Evolutionary conservation across 2,329 filamentous ascomycete genomes (phyloP).

Genomic region (Alternaria sp.): DNA sequence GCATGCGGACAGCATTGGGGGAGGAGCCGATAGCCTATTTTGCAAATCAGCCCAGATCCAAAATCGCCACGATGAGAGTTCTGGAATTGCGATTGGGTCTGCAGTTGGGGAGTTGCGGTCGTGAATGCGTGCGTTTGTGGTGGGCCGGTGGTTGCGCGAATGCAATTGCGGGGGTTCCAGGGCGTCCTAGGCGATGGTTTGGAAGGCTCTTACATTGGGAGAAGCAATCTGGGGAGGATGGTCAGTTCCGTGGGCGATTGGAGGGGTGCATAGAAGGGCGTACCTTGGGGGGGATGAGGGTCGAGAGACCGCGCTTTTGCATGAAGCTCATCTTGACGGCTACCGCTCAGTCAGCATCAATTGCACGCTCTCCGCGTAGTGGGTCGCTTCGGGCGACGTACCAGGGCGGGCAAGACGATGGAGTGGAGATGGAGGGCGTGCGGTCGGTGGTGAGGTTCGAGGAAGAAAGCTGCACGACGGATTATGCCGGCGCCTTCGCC

Average conservation of each 20-base stretch:
- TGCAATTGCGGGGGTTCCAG: slow-evolving; percentile 19
- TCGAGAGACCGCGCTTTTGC: slow-evolving; percentile 89
- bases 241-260: slow-evolving; percentile 48
- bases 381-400: slow-evolving; percentile 31
- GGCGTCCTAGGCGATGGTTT: slow-evolving; percentile 15
- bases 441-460: slow-evolving; percentile 41
- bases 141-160: slow-evolving; percentile 18
- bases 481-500: slow-evolving; percentile 36
- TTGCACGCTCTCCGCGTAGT: slow-evolving; percentile 27
- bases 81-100: not conserved
- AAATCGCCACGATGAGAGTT: not conserved
- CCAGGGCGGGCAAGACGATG: slow-evolving; percentile 50
- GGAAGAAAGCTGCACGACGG: slow-evolving; percentile 41
- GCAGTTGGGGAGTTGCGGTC: not conserved
- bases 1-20: slow-evolving; percentile 96
- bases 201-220: slow-evolving; percentile 73
- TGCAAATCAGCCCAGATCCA: slow-evolving; percentile 30
- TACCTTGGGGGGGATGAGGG: slow-evolving; percentile 99
- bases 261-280: slow-evolving; percentile 39
- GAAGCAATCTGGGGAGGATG: slow-evolving; percentile 72
- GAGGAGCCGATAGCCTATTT: slow-evolving; percentile 89
- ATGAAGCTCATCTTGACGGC: slow-evolving; percentile 87
- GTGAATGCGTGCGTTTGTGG: slow-evolving; percentile 30
- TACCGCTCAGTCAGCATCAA: slow-evolving; percentile 51
- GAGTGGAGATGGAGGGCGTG: slow-evolving; percentile 45